Evolutionary conservation across 768 basidiomycete genomes (phyloP), one percentile per base, ranked within the genome.

Genomic region (Mycena filopes): DNA sequence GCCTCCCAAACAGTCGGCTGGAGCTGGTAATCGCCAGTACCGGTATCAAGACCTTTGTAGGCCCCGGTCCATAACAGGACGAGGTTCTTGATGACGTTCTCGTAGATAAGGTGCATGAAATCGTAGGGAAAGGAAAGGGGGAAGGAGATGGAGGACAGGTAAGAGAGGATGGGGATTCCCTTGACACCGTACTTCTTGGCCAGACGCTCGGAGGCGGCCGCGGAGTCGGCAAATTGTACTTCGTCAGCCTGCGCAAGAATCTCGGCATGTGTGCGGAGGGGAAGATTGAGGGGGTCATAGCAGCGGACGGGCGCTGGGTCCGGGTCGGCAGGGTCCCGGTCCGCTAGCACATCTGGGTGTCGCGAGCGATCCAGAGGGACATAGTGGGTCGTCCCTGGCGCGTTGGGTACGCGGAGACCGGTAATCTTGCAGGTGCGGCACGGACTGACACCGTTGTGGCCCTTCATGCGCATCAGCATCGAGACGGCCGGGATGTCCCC

Each of bases 51-150:
- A 13, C 58, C 58, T 21, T 60, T 60, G 47, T 41, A 60, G 3
- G 67, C 55, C 0, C 78, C 79, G 0, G 75, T 78, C 79, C 79
- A 82, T 0, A 80, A 67, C 0, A 63, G 25, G 4, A 81, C 65
- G 2, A 83, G 69, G 38, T 73, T 77, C 20, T 66, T 70, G n/a
- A 78, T 60, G 8, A 80, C 49, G 54, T 81, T 81, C 60, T 81
- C 80, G 55, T 67, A 78, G 28, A 82, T 68, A 0, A 56, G 49
- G 51, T 86, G 83, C 81, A 85, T 85, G 70, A 84, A 82, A 47
- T 86, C 83, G 63, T 76, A 78, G 0, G 82, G 84, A 36, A 83
- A 79, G 0, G 78, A 79, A 1, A 9, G 1, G 2, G 84, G 77
- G 67, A 83, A 80, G 3, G 61, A 61, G 10, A 82, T 65, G 0